These are phyloP conservation scores for Backusella macrospora DNA, from an alignment of 192 early-diverging fungal genomes.

Conservation along the genomic window DNA sequence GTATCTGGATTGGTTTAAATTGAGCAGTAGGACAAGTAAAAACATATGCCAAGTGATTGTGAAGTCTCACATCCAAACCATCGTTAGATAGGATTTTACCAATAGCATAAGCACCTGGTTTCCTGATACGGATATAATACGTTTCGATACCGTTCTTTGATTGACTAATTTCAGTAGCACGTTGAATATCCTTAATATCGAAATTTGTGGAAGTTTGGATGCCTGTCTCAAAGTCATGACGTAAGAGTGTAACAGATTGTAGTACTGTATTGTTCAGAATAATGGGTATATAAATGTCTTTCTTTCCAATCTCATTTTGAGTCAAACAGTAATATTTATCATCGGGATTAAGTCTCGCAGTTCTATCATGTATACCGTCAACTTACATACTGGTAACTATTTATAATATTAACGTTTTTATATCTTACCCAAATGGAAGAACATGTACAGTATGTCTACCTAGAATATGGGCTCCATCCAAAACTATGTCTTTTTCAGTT, in stretches of 20 bases:
- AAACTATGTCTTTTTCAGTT: slow-evolving; percentile 36
- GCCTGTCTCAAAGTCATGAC: slow-evolving; percentile 39
- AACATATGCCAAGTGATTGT: slow-evolving; percentile 35
- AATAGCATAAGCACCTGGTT: slow-evolving; percentile 46
- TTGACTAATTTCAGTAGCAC: slow-evolving; percentile 41
- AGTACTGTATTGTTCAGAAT: slow-evolving; percentile 47
- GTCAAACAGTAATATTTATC: slow-evolving; percentile 51
- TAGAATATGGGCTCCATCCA: slow-evolving; percentile 42
- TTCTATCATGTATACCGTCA: slow-evolving; percentile 25
- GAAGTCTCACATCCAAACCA: slow-evolving; percentile 40
- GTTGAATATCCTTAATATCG: slow-evolving; percentile 32
- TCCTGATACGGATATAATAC: slow-evolving; percentile 37
- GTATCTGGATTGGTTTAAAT: slow-evolving; percentile 14
- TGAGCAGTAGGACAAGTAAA: slow-evolving; percentile 42
- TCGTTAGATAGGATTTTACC: slow-evolving; percentile 38
- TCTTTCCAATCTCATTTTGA: slow-evolving; percentile 29
- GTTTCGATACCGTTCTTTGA: slow-evolving; percentile 31
- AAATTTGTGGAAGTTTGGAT: slow-evolving; percentile 15
- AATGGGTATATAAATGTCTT: slow-evolving; percentile 40
- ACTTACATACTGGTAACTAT: background rate
- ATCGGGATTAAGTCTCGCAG: slow-evolving; percentile 51
- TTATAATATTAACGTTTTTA: background rate
- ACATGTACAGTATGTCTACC: slow-evolving; percentile 50
- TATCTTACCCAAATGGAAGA: slow-evolving; percentile 43
- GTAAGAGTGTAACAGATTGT: slow-evolving; percentile 26